Conservation (phyloP, 192 early-diverging fungal species). For the Podila clonocystis region DNA sequence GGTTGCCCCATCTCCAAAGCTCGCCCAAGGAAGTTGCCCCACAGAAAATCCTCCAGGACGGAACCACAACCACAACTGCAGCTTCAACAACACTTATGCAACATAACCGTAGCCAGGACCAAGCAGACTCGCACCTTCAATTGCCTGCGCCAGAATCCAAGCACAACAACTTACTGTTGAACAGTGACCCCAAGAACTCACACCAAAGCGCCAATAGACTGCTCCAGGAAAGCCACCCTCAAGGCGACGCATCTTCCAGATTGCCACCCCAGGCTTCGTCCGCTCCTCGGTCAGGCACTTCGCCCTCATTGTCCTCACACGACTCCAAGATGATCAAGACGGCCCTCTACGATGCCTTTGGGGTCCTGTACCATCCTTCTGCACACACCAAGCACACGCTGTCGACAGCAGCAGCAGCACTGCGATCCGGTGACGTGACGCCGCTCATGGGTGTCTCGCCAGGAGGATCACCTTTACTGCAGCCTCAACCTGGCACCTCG, state of each 20-base stretch:
- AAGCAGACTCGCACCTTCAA: background rate
- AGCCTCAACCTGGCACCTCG: constrained; percentile 28
- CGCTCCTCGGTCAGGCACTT: background rate
- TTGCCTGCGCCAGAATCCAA: background rate
- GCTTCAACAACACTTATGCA: background rate
- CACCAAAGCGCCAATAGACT: background rate
- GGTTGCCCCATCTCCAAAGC: constrained; percentile 16
- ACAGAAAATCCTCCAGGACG: background rate
- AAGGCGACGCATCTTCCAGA: background rate
- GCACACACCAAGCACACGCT: constrained; percentile 41
- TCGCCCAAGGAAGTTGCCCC: background rate
- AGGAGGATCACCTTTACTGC: constrained; percentile 30
- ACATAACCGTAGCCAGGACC: constrained; percentile 4
- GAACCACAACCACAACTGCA: background rate
- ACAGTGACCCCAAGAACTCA: no score
- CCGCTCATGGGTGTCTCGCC: constrained; percentile 38
- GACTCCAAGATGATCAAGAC: constrained; percentile 42
- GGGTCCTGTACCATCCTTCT: constrained; percentile 40
- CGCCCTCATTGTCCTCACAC: constrained; percentile 3
- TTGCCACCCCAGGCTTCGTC: background rate
- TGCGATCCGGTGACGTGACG: constrained; percentile 43
- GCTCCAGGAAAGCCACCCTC: background rate
- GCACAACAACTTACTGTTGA: background rate
- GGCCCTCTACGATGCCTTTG: constrained; percentile 49
- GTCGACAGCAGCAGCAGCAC: constrained; percentile 13